These are phyloP conservation scores for Chondrus crispus DNA, from an alignment of 23 red algal species.

Conservation along the genomic window DNA sequence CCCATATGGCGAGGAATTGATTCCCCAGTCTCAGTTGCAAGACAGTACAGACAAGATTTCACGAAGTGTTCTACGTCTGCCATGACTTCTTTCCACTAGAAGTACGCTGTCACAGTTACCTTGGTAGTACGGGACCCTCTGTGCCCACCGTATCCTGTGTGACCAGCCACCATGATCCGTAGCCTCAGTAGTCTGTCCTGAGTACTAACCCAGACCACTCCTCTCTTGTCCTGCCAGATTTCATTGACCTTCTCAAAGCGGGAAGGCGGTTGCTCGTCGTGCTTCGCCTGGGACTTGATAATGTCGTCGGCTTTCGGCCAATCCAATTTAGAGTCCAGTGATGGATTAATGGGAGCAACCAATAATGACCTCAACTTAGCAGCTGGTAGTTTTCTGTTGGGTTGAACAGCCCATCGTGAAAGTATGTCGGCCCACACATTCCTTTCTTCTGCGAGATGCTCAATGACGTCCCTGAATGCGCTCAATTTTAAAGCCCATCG, in stretches of 20 bases:
- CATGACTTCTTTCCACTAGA: not conserved
- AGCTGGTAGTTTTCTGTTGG: not conserved
- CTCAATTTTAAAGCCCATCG: not conserved
- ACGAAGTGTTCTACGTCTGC: not conserved
- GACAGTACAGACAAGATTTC: not conserved
- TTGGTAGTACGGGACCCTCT: not conserved
- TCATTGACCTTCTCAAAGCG: not conserved
- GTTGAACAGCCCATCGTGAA: not conserved
- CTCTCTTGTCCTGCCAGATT: not conserved
- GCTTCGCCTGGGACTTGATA: not conserved
- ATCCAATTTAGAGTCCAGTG: not conserved
- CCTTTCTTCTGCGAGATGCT: not conserved
- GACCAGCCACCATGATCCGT: not conserved
- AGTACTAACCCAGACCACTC: not conserved
- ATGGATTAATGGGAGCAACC: not conserved
- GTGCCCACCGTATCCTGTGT: not conserved
- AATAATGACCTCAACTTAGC: not conserved
- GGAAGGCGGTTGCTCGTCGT: not conserved
- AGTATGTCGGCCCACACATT: constrained; percentile 26
- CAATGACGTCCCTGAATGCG: not conserved
- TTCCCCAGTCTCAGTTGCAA: not conserved
- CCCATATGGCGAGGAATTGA: not conserved
- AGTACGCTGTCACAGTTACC: not conserved
- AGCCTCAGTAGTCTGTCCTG: not conserved
- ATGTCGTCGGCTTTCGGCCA: not conserved